Conservation (phyloP, 805 yeast genomes). For the Blastobotrys parvus region DNA sequence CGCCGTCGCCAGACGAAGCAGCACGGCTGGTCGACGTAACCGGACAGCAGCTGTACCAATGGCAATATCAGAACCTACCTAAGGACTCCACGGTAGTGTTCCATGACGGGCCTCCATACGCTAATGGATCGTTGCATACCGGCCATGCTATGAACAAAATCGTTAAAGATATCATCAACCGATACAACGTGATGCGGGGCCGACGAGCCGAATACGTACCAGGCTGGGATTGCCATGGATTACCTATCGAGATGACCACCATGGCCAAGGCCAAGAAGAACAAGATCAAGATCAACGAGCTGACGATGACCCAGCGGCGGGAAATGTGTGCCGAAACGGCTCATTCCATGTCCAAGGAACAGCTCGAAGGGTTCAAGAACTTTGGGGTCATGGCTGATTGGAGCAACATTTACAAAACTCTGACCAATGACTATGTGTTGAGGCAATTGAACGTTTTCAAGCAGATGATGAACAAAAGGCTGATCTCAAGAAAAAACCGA, state of each 20-base stretch:
- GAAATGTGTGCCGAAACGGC: conserved; percentile 66
- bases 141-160: conserved; percentile 88
- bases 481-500: conserved; percentile 76
- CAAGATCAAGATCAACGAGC: conserved; percentile 22
- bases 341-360: conserved; percentile 50
- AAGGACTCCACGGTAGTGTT: conserved; percentile 41
- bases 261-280: conserved; percentile 37
- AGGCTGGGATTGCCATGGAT: conserved; percentile 99
- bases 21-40: conserved; percentile 8
- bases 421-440: conserved; percentile 61
- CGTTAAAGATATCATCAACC: conserved; percentile 72
- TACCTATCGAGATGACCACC: conserved; percentile 91
- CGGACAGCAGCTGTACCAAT: conserved; percentile 46
- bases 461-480: conserved; percentile 51
- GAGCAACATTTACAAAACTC: conserved; percentile 50
- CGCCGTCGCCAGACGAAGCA: conserved; percentile 8
- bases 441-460: conserved; percentile 67
- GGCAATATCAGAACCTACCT: conserved; percentile 40
- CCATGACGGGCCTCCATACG: conserved; percentile 99
- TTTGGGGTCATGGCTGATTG: conserved; percentile 85
- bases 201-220: conserved; percentile 66
- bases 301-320: conserved; percentile 48
- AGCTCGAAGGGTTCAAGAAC: conserved; percentile 52
- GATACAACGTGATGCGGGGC: conserved; percentile 59
- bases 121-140: conserved; percentile 90